phyloP scores from a whole-genome alignment of 257 asterid species.

The Solanum appendiculatum region DNA sequence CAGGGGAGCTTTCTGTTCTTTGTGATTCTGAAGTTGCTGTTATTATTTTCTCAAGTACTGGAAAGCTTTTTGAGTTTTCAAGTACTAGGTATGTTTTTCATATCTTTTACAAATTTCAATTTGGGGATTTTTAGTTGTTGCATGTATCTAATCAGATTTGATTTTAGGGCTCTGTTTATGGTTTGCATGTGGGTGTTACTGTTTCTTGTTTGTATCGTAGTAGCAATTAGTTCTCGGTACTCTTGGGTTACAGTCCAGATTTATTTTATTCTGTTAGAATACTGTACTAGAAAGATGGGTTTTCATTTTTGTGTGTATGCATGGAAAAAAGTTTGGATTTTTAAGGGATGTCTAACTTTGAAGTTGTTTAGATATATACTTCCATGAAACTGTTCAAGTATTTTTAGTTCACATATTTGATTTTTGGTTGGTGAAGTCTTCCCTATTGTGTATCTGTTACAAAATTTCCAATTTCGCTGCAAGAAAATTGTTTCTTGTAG shows the following conservation, averaged over 20 bases:
- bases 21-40: constrained; percentile 81
- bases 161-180: neutral
- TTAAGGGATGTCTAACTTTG: neutral
- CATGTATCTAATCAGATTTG: neutral
- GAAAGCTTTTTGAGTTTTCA: constrained; percentile 55
- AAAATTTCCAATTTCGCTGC: neutral
- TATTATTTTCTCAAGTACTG: constrained; percentile 63
- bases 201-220: constrained; percentile 1
- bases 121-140: neutral
- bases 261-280: neutral
- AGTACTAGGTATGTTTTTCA: constrained; percentile 33
- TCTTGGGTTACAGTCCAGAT: neutral
- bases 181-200: neutral
- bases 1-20: constrained; percentile 60
- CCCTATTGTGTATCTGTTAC: neutral
- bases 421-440: neutral
- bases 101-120: neutral
- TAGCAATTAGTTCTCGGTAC: neutral
- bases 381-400: neutral
- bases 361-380: neutral
- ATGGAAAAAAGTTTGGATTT: neutral
- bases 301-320: neutral
- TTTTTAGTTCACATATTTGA: neutral
- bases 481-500: neutral
- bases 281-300: neutral